Evolutionary conservation across 805 yeast genomes (phyloP), one percentile per base, ranked within the genome.

Genomic region (Candida maltosa): DNA sequence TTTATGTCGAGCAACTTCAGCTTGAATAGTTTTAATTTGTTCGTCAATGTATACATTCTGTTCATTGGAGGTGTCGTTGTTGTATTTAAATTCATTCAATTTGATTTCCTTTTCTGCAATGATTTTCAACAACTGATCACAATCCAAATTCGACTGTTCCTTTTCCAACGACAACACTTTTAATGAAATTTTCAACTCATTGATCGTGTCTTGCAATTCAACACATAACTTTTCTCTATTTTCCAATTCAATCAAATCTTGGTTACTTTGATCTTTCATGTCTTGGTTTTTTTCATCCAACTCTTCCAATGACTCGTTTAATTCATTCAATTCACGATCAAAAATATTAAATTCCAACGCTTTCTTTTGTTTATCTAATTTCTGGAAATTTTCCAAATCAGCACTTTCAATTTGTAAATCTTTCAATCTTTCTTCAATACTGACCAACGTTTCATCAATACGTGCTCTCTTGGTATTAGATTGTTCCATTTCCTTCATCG

Each of bases 361-460:
- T 51, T 87, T 83, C 44, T 83, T 77, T 38, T 74, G 70, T 39
- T 75, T 77, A 46, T 84, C 93, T 18, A 80, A 63, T 15, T 64
- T 66, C 49, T 86, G 94, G 53, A 69, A 87, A 34, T 75, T 72
- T 45, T 77, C 79, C 44, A 88, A 66, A 50, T 87, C 95, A 37
- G 75, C 73, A 38, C 82, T 82, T 54, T 93, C 97, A 32, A 80
- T 70, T 51, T 83, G 87, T 47, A 93, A 73, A 58, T 88, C 96
- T 3, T 75, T 63, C 32, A 91, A 66, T 49, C 95, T 70, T 30
- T 75, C 80, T 39, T 81, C 80, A 30, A 88, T 78, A 41, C 82
- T 82, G 14, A 60, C 58, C 48, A 91, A 65, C 56, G 87, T 80
- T 46, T 82, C 87, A 41, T 77, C 84, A 32, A 87, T 85, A 50